These are phyloP conservation scores for Alternaria hordeiaustralica DNA, from an alignment of 2,329 filamentous ascomycete species.

Conservation along the genomic window DNA sequence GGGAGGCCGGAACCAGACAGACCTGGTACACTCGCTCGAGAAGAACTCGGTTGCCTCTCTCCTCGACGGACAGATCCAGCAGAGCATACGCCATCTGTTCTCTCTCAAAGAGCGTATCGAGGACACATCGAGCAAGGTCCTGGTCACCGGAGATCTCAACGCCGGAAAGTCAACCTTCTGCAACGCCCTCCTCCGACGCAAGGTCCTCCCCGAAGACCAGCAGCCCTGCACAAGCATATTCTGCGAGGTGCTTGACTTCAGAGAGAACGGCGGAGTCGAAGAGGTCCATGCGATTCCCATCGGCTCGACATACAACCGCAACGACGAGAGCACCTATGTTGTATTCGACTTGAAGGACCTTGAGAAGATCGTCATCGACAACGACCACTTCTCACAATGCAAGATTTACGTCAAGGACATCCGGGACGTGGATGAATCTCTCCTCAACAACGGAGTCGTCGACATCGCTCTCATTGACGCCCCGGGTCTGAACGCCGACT, in stretches of 20 bases:
- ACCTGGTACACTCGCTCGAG: slow-evolving; percentile 92
- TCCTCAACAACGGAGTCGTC: slow-evolving; percentile 96
- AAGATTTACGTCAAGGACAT: slow-evolving; percentile 96
- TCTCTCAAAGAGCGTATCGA: slow-evolving; percentile 91
- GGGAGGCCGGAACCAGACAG: slow-evolving; percentile 81
- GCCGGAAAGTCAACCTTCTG: slow-evolving; percentile 99
- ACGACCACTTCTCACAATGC: slow-evolving; percentile 88
- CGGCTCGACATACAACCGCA: slow-evolving; percentile 77
- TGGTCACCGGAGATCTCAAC: slow-evolving; percentile 95
- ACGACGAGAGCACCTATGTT: slow-evolving; percentile 93
- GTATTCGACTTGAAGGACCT: slow-evolving; percentile 79
- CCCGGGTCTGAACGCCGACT: slow-evolving; percentile 93
- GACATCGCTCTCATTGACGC: slow-evolving; percentile 98
- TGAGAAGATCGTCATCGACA: slow-evolving; percentile 89
- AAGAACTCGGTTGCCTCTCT: slow-evolving; percentile 89
- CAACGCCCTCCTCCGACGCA: slow-evolving; percentile 91
- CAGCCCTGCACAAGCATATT: slow-evolving; percentile 98
- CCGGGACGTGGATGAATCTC: slow-evolving; percentile 85
- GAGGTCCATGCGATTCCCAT: slow-evolving; percentile 96
- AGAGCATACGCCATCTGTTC: slow-evolving; percentile 88
- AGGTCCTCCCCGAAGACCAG: slow-evolving; percentile 94
- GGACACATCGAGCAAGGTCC: slow-evolving; percentile 94
- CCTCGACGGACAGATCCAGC: slow-evolving; percentile 90
- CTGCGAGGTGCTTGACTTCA: slow-evolving; percentile 91
- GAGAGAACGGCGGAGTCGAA: slow-evolving; percentile 88